These are phyloP conservation scores for Cucurbitaria berberidis DNA, from an alignment of 2,329 filamentous ascomycete species.

Conservation along the genomic window DNA sequence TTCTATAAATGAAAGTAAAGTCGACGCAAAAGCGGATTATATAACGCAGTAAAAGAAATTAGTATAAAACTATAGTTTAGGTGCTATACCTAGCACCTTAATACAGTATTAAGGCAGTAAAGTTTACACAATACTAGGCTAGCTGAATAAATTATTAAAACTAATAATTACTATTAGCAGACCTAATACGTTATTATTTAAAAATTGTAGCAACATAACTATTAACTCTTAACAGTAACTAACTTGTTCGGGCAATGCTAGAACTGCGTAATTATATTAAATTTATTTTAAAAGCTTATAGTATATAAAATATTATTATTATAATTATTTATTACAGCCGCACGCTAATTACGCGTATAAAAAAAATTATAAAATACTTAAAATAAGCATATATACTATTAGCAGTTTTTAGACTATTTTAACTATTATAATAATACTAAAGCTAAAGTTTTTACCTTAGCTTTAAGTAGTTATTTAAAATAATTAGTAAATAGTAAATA, in stretches of 20 bases:
- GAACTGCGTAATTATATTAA: not conserved
- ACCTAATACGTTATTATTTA: not conserved
- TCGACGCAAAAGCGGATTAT: not conserved
- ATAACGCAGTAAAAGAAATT: not conserved
- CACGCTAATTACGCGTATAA: not conserved
- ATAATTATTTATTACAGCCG: slow-evolving; percentile 9
- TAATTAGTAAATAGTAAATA: not conserved
- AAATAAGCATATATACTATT: not conserved
- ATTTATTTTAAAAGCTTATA: slow-evolving; percentile 3
- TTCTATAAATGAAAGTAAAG: not conserved
- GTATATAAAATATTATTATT: slow-evolving; percentile 8
- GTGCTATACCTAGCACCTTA: too few species aligned
- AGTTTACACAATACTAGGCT: too few species aligned
- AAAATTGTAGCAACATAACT: not conserved
- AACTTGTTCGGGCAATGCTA: too few species aligned
- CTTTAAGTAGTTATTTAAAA: not conserved
- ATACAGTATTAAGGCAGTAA: too few species aligned
- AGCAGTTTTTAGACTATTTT: slow-evolving; percentile 7
- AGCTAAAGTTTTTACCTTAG: not conserved
- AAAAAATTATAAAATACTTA: not conserved
- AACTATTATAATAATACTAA: not conserved
- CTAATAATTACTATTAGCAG: too few species aligned
- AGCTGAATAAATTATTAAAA: too few species aligned
- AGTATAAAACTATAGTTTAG: too few species aligned
- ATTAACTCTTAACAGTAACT: not conserved